Conservation (phyloP, 1,284 basidiomycete species). For the Sporisorium graminicola region DNA sequence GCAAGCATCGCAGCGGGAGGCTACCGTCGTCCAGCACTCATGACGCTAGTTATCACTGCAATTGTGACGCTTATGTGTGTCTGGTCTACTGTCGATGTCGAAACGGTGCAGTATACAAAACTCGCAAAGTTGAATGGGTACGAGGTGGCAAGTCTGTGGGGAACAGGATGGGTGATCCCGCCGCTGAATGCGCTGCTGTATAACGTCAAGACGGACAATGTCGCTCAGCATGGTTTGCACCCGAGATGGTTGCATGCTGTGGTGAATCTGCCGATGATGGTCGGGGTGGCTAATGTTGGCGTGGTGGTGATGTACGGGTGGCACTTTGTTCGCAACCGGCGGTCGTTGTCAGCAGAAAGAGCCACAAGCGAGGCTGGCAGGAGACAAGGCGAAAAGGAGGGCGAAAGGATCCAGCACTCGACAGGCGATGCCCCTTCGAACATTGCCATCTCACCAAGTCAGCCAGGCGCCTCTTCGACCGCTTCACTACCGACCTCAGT, state of each 20-base stretch:
- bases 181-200: slow-evolving; percentile 68
- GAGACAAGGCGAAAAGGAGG: slow-evolving; percentile 3
- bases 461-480: background rate
- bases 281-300: slow-evolving; percentile 45
- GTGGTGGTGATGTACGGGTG: slow-evolving; percentile 14
- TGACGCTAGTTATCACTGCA: slow-evolving; percentile 7
- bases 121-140: background rate
- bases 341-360: background rate
- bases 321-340: background rate
- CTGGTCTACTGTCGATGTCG: background rate
- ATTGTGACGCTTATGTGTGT: background rate
- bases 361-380: background rate
- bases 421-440: background rate
- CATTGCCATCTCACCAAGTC: background rate
- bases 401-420: background rate
- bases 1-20: slow-evolving; percentile 4
- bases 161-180: slow-evolving; percentile 35
- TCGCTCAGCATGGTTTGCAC: slow-evolving; percentile 68
- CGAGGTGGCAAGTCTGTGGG: slow-evolving; percentile 3
- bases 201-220: slow-evolving; percentile 64
- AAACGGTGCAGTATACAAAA: slow-evolving; percentile 18
- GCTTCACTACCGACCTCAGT: too few species aligned
- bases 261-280: slow-evolving; percentile 68
- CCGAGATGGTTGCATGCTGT: slow-evolving; percentile 66
- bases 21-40: background rate